phyloP scores from a whole-genome alignment of 1,284 basidiomycete genomes.

The Heterobasidion occidentale region DNA sequence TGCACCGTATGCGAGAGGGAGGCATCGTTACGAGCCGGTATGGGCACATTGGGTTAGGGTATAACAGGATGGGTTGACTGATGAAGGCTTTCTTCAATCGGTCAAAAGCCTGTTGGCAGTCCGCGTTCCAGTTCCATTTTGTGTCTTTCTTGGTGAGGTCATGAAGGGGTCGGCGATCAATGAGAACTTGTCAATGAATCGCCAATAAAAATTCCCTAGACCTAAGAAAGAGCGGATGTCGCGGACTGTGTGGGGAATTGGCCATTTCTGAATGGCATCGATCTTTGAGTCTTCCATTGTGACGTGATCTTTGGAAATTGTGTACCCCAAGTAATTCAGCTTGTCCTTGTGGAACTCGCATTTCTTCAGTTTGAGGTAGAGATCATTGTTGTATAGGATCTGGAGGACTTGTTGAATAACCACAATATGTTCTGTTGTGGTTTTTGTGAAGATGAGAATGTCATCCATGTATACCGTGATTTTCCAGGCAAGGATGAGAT shows the following conservation, averaged over 20 bases:
- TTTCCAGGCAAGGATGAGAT: background rate
- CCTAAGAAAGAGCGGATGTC: background rate
- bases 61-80: no score
- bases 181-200: background rate
- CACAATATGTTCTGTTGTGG: background rate
- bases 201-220: background rate
- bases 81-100: no score
- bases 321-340: background rate
- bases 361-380: background rate
- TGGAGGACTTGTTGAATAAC: background rate
- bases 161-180: background rate
- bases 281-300: background rate
- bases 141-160: background rate
- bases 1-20: no score
- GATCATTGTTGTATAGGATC: background rate
- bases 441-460: background rate
- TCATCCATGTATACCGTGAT: background rate
- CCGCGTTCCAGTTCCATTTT: no score
- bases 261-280: background rate
- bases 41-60: no score
- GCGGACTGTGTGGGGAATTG: background rate
- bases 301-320: background rate
- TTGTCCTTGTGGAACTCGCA: background rate
- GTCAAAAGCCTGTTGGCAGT: no score
- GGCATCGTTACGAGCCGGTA: no score